Percentiles rank a stretch among this genome's conserved stretches.
These are phyloP conservation scores for Sanguinoderma infundibulare DNA, from an alignment of 1,284 basidiomycete species.

Conservation along the genomic window DNA sequence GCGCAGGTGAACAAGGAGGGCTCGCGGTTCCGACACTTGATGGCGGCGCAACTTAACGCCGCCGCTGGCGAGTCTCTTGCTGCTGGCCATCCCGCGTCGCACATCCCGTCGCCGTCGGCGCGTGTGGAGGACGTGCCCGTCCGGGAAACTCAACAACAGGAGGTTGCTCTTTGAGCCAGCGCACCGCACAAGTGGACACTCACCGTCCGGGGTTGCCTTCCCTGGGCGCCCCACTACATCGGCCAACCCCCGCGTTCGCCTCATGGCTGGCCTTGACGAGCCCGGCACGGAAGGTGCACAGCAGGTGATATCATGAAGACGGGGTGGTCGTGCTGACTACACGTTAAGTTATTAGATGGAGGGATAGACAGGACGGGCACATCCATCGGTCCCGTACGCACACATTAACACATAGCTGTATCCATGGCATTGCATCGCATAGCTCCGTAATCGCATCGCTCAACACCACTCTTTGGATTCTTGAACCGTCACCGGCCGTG, in stretches of 20 bases:
- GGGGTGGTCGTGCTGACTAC: not conserved
- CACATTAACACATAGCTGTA: constrained; percentile 4
- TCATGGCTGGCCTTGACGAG: not conserved
- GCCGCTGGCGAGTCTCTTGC: constrained; percentile 37
- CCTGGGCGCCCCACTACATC: not conserved
- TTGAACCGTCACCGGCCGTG: too few species aligned
- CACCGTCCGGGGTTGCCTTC: too few species aligned
- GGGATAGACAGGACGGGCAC: not conserved
- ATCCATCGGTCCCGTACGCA: not conserved
- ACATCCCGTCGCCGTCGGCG: not conserved
- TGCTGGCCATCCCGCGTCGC: not conserved
- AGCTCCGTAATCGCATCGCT: not conserved
- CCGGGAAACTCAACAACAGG: not conserved
- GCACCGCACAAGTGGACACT: too few species aligned
- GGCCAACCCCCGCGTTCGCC: not conserved
- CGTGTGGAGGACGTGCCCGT: not conserved
- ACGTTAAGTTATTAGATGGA: not conserved
- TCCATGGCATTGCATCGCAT: constrained; percentile 9
- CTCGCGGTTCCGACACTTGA: constrained; percentile 81
- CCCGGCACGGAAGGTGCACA: not conserved
- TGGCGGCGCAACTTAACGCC: constrained; percentile 84
- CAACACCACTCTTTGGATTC: not conserved
- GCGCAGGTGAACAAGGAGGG: constrained; percentile 61
- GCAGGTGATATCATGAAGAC: not conserved
- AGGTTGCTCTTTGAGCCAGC: not conserved